Evolutionary conservation across 805 yeast species (phyloP), one percentile per base, ranked within the genome.

Genomic region (Cyberlindnera mrakii): DNA sequence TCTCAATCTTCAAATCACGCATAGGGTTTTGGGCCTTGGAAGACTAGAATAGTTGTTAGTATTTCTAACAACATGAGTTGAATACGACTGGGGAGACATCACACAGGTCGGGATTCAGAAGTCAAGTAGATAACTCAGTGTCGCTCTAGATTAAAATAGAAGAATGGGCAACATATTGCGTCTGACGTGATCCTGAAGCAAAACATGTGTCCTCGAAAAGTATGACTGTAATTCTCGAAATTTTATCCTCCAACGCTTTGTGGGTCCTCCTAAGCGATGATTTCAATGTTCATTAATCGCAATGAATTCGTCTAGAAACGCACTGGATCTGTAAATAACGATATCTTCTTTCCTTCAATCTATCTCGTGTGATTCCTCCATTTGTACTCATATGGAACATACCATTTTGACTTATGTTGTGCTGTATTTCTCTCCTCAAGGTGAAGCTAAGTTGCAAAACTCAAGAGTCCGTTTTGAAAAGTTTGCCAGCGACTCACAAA

Each of bases 1-100:
- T 93, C 80, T 93, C 98, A 80, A 93, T 91, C 80, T 85, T 90
- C 77, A 93, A 81, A 66, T 93, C 98, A 78, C 96, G 93, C 98
- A 93, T 91, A 77, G 86, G 81, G 80, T 93, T 93, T 74, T 82
- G 87, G 67, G 86, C 62, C 69, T 75, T 72, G 59, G 73, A 68
- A 63, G 78, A 71, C 77, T 58, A 7, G 11, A 3, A 14, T 6
- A 1, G 16, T 31, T 37, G 57, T 51, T 53, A 54, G 56, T 51
- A 53, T n/a, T 23, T 11, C 11, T 14, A 7, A 14, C 15, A 8
- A 11, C 15, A 30, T n/a, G 15, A n/a, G 11, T 30, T 5, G 5
- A 6, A 30, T 30, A 15, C 6, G 33, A 30, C 10, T n/a, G 11
- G 33, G 15, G 33, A 15, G 17, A 15, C 8, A n/a, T n/a, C 33